Evolutionary conservation across 2,329 filamentous ascomycete species (phyloP).

Genomic region (Aureobasidium leucospermi): DNA sequence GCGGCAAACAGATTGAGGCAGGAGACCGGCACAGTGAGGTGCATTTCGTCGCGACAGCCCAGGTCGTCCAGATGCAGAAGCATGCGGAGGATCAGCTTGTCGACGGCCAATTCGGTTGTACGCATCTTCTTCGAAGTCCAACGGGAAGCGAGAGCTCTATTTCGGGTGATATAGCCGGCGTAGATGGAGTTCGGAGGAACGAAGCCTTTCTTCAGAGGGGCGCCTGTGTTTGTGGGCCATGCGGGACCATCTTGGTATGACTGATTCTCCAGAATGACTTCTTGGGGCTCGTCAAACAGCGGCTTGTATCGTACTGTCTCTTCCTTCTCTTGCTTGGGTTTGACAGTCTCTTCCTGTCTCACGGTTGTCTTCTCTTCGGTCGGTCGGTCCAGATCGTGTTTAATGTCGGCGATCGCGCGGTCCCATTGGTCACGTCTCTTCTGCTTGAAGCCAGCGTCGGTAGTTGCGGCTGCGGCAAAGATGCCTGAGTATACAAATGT

Average conservation of each 20-base stretch:
- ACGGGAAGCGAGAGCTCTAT: constrained; percentile 24
- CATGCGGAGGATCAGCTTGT: constrained; percentile 32
- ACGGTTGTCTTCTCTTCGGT: neutral
- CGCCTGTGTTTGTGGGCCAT: constrained; percentile 37
- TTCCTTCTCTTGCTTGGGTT: neutral
- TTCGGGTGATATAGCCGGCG: constrained; percentile 28
- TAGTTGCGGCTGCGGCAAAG: constrained; percentile 56
- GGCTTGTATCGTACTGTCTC: neutral
- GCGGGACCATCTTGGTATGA: neutral
- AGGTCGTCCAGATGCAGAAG: constrained; percentile 23
- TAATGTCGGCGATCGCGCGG: constrained; percentile 49
- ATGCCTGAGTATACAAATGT: constrained; percentile 63
- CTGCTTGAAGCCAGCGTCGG: constrained; percentile 55
- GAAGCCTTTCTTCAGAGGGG: constrained; percentile 23
- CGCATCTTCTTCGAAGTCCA: constrained; percentile 38
- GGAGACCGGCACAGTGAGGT: constrained; percentile 19
- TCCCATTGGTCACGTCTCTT: constrained; percentile 55
- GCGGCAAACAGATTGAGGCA: constrained; percentile 15
- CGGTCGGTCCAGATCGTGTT: constrained; percentile 33
- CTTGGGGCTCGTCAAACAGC: constrained; percentile 3
- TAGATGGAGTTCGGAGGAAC: constrained; percentile 42
- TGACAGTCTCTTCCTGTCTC: neutral
- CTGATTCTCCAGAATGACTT: constrained; percentile 8
- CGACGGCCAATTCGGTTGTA: constrained; percentile 34
- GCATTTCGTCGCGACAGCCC: constrained; percentile 17